Conservation (phyloP, 1,284 basidiomycete genomes). For the Anthracocystis panici-leucophaei region DNA sequence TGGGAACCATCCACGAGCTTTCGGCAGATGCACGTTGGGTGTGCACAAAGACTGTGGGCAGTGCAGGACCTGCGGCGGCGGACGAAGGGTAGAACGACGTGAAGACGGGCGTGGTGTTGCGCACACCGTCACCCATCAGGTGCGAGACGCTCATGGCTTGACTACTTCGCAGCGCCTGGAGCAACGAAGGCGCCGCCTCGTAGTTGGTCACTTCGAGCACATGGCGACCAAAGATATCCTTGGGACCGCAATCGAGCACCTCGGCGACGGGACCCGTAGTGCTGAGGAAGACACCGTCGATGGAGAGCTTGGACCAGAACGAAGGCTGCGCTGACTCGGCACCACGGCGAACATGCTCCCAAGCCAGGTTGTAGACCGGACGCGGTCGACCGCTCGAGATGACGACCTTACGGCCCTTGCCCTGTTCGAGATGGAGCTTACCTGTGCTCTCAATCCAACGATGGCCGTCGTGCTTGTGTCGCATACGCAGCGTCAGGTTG, state of each 20-base stretch:
- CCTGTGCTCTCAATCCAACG: slow-evolving; percentile 64
- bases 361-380: slow-evolving; percentile 61
- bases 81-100: slow-evolving; percentile 62
- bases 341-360: slow-evolving; percentile 55
- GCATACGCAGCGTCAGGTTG: slow-evolving; percentile 64
- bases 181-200: slow-evolving; percentile 55
- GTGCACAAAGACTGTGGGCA: slow-evolving; percentile 60
- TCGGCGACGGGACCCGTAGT: slow-evolving; percentile 48
- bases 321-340: slow-evolving; percentile 43
- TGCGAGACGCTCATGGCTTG: slow-evolving; percentile 56
- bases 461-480: slow-evolving; percentile 59
- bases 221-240: slow-evolving; percentile 54
- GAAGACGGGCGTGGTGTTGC: slow-evolving; percentile 49
- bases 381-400: slow-evolving; percentile 61
- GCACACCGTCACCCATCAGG: slow-evolving; percentile 49
- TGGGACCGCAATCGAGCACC: slow-evolving; percentile 49
- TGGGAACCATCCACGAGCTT: slow-evolving; percentile 54
- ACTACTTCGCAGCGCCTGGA: slow-evolving; percentile 51
- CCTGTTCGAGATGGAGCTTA: slow-evolving; percentile 66
- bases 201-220: slow-evolving; percentile 55
- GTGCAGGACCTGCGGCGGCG: slow-evolving; percentile 40
- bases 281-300: slow-evolving; percentile 59
- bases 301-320: slow-evolving; percentile 64
- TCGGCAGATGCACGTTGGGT: slow-evolving; percentile 45
- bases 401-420: slow-evolving; percentile 67